Evolutionary conservation across 2,329 filamentous ascomycete species (phyloP).

Genomic region (Ascochyta rabiei): DNA sequence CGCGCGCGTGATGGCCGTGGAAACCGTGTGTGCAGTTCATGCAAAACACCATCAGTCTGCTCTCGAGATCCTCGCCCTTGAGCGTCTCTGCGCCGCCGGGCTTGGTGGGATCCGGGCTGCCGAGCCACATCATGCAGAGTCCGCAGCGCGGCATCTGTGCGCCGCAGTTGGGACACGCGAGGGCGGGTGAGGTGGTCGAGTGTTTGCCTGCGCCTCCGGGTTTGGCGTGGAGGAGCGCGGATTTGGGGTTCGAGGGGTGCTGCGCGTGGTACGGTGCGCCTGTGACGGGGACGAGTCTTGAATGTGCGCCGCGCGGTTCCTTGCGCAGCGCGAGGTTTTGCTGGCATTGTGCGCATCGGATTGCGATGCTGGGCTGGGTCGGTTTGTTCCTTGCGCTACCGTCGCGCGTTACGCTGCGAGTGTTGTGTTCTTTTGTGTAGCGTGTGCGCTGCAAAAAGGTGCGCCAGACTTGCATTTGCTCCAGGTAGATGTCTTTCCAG

Average conservation of each 20-base stretch:
- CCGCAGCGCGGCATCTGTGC: conserved; percentile 67
- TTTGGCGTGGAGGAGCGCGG: conserved; percentile 6
- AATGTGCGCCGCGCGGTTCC: conserved; percentile 25
- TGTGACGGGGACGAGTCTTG: conserved; percentile 30
- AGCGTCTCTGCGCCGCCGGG: conserved; percentile 42
- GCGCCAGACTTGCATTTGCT: conserved; percentile 72
- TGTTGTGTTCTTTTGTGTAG: conserved; percentile 78
- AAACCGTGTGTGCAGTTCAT: conserved; percentile 68
- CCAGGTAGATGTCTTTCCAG: conserved; percentile 78
- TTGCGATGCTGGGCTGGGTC: conserved; percentile 69
- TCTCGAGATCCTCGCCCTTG: conserved; percentile 56
- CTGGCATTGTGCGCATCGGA: conserved; percentile 78
- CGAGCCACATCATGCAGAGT: conserved; percentile 67
- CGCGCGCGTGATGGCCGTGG: conserved; percentile 66
- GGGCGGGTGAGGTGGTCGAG: conserved; percentile 47
- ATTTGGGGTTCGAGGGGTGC: conserved; percentile 10
- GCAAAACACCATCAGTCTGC: conserved; percentile 65
- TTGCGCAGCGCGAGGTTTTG: conserved; percentile 56
- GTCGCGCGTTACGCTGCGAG: conserved; percentile 67
- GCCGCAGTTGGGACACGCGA: conserved; percentile 66
- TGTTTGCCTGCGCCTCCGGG: conserved; percentile 13
- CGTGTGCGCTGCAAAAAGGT: conserved; percentile 75
- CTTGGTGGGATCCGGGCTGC: conserved; percentile 61
- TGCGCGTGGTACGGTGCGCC: conserved; percentile 7
- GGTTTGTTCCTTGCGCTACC: conserved; percentile 68